A percentile compares a stretch with the other conserved stretches of the same genome.
These are phyloP conservation scores for Phanerodontia chrysosporium DNA, from an alignment of 768 basidiomycete species.

Conservation along the genomic window DNA sequence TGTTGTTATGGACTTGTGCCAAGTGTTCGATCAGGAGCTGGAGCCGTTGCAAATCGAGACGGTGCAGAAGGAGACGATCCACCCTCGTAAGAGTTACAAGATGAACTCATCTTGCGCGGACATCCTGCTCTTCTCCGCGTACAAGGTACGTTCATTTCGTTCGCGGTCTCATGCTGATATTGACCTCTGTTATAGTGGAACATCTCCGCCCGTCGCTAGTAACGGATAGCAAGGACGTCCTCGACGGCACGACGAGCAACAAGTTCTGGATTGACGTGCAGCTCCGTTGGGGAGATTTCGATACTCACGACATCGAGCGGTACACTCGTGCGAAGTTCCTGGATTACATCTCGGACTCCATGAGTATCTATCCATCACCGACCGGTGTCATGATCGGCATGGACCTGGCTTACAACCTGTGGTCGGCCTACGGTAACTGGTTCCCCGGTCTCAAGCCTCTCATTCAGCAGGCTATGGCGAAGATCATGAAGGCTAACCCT, in stretches of 20 bases:
- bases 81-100: conserved; percentile 99
- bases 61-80: conserved; percentile 99
- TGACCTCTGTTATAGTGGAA: conserved; percentile 69
- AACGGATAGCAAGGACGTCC: conserved; percentile 91
- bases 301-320: conserved; percentile 97
- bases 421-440: conserved; percentile 99
- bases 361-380: conserved; percentile 99
- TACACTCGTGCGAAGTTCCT: conserved; percentile 99
- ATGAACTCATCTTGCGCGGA: conserved; percentile 99
- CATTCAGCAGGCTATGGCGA: conserved; percentile 98
- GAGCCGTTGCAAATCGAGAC: conserved; percentile 99
- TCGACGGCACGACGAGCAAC: conserved; percentile 97
- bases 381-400: conserved; percentile 99
- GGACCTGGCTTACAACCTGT: conserved; percentile 96
- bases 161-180: conserved; percentile 2
- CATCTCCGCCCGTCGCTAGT: conserved; percentile 94
- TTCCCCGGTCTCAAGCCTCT: conserved; percentile 99
- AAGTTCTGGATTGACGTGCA: conserved; percentile 99
- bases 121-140: conserved; percentile 93
- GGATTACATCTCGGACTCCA: conserved; percentile 96
- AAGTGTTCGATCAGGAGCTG: conserved; percentile 98
- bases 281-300: conserved; percentile 96
- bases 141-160: conserved; percentile 48
- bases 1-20: conserved; percentile 94
- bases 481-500: conserved; percentile 99